Evolutionary conservation across 2,329 filamentous ascomycete species (phyloP).

Genomic region (Nothophaeocryptopus gaeumannii): DNA sequence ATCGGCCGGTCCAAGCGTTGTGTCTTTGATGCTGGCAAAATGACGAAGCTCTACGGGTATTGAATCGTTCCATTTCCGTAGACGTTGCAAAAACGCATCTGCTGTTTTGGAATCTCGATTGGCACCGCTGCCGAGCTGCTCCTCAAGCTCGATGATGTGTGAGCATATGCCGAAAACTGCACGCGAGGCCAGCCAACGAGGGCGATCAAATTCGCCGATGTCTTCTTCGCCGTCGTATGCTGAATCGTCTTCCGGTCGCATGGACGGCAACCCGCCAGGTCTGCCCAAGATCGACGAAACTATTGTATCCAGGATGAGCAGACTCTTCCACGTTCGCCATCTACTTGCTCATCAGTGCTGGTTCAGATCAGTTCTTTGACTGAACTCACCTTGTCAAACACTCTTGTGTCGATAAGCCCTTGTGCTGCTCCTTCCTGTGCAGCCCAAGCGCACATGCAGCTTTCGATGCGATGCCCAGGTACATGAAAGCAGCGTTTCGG

Average conservation of each 20-base stretch:
- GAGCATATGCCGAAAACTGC: constrained; percentile 20
- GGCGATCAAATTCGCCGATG: constrained; percentile 11
- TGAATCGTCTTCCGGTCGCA: constrained; percentile 18
- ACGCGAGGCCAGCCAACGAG: constrained; percentile 16
- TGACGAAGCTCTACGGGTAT: constrained; percentile 21
- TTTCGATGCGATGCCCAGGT: constrained; percentile 58
- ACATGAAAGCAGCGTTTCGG: constrained; percentile 62
- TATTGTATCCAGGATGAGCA: constrained; percentile 49
- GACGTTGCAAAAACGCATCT: constrained; percentile 18
- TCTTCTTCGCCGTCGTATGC: constrained; percentile 16
- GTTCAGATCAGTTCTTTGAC: no score
- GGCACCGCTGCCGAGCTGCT: constrained; percentile 20
- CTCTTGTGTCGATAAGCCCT: constrained; percentile 17
- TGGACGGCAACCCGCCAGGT: constrained; percentile 34
- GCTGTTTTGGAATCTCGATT: constrained; percentile 17
- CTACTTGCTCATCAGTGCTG: no score
- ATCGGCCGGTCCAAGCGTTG: constrained; percentile 17
- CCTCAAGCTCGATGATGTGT: constrained; percentile 23
- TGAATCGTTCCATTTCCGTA: constrained; percentile 24
- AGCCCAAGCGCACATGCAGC: constrained; percentile 58
- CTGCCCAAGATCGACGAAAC: constrained; percentile 51
- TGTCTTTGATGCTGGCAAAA: constrained; percentile 22
- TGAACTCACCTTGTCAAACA: constrained; percentile 32
- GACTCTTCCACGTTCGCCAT: constrained; percentile 45
- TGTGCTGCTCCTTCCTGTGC: constrained; percentile 39